Conservation (phyloP, 2,329 filamentous ascomycete genomes). For the Trichoderma harzianum region DNA sequence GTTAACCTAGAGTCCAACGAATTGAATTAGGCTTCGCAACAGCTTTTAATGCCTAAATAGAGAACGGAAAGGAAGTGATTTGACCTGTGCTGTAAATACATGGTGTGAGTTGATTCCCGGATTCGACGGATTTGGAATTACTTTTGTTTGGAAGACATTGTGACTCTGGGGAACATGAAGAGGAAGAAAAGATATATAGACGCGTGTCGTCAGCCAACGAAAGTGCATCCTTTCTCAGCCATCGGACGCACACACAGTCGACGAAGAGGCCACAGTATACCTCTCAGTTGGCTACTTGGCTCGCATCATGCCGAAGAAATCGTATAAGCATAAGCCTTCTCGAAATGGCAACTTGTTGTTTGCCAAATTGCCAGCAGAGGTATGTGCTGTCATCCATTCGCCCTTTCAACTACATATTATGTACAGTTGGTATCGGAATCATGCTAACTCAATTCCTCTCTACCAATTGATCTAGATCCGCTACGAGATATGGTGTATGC, state of each 20-base stretch:
- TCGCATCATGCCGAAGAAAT: background rate
- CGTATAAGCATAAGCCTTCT: background rate
- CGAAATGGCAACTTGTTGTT: background rate
- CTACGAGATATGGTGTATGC: background rate
- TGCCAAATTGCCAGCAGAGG: background rate
- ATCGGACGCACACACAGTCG: background rate
- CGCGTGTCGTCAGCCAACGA: background rate
- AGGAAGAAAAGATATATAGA: background rate
- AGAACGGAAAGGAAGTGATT: background rate
- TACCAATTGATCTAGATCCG: background rate
- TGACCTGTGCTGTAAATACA: background rate
- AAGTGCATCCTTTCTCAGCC: background rate
- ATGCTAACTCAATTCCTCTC: background rate
- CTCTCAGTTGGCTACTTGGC: background rate
- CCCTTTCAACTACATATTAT: too few relatives aligned
- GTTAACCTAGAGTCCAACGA: background rate
- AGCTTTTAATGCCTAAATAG: background rate
- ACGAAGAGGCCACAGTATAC: background rate
- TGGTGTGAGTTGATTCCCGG: background rate
- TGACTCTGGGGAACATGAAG: background rate
- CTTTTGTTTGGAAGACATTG: background rate
- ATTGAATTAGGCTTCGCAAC: background rate
- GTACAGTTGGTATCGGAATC: too few relatives aligned
- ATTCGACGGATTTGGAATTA: background rate
- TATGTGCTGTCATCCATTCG: background rate